Base-by-base conservation (phyloP, 2,329 filamentous ascomycete species). In the Shiraia sp. region DNA sequence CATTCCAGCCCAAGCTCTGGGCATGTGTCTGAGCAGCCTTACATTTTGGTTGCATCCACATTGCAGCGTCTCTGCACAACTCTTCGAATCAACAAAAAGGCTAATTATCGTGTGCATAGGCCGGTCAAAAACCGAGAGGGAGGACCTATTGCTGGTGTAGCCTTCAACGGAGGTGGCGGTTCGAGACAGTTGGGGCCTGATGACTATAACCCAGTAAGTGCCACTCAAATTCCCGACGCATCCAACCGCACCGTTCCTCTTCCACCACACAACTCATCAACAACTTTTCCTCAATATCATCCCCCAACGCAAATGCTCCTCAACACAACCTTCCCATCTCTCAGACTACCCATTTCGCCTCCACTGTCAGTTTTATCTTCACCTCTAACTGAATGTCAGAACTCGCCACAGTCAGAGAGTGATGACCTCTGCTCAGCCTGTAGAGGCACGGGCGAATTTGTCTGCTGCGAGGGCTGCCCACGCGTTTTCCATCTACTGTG, bases 401-500 rank as follows among this genome's bases (percentile, higher is more conserved):
- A 57, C 47, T 68, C 66, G 50, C 63, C 63, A 49, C 69, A 60
- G 31, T 65, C 65, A 29, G 66, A 96, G 49, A 95, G 95, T 69
- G 89, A 93, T 68, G 92, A 97, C 68, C 86, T 87, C 63, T 99
- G 92, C 74, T 86, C 86, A 48, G 83, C 90, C 32, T 99, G 93
- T 72, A 83, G 86, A 61, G 87, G 87, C 51, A 87, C 83, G 54
- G 92, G 92, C 42, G 83, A 90, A 56, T 80, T 99, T 50, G 79
- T 97, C 53, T 96, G 91, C 72, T 99, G 93, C 70, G 93, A 97
- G 73, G 88, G 87, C 49, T 99, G 93, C 72, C 82, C 86, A 47
- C 83, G 89, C 54, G 89, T 91, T 5, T 96, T 95, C 71, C 93
- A 97, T 71, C 90, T 93, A 66, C 79, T 82, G 45, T 97, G 93